A percentile compares a stretch with the other conserved stretches of the same genome.
These are phyloP conservation scores for Fusarium virguliforme DNA, from an alignment of 2,329 filamentous ascomycete species.

Conservation along the genomic window DNA sequence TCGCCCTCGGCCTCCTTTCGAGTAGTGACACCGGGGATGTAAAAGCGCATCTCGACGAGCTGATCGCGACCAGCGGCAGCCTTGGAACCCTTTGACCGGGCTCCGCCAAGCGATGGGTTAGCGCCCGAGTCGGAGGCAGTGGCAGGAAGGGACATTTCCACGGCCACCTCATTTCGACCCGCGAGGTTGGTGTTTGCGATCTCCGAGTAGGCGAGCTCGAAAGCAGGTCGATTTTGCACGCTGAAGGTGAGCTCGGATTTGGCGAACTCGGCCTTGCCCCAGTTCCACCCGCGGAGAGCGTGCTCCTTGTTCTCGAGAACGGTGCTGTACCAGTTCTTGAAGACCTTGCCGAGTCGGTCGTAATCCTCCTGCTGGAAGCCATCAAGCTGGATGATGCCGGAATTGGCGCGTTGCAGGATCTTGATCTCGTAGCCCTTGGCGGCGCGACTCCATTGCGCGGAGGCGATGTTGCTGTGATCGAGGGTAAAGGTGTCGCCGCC, in stretches of 20 bases:
- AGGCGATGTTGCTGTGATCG: conserved; percentile 86
- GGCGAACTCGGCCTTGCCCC: conserved; percentile 97
- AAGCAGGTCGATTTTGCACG: conserved; percentile 95
- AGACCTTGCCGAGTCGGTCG: conserved; percentile 90
- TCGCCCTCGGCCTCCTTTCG: conserved; percentile 80
- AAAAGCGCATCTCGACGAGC: conserved; percentile 98
- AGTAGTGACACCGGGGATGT: conserved; percentile 92
- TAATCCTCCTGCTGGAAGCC: conserved; percentile 96
- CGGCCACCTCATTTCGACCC: conserved; percentile 96
- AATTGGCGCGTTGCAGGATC: conserved; percentile 82
- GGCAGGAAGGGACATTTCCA: conserved; percentile 88
- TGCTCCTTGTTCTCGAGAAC: conserved; percentile 94
- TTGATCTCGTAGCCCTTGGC: conserved; percentile 95
- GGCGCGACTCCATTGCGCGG: conserved; percentile 94
- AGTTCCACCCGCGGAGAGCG: conserved; percentile 97
- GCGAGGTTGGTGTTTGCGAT: conserved; percentile 98
- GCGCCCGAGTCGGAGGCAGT: conserved; percentile 81
- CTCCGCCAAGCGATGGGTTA: conserved; percentile 82
- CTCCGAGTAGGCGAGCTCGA: conserved; percentile 97
- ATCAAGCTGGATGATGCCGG: conserved; percentile 92
- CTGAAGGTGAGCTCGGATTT: conserved; percentile 97
- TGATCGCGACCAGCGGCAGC: conserved; percentile 91
- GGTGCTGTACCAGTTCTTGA: conserved; percentile 98
- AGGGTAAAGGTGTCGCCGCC: conserved; percentile 95
- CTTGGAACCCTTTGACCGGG: conserved; percentile 85